phyloP scores from a whole-genome alignment of 2,329 filamentous ascomycete species.

The Cercospora citrullina region DNA sequence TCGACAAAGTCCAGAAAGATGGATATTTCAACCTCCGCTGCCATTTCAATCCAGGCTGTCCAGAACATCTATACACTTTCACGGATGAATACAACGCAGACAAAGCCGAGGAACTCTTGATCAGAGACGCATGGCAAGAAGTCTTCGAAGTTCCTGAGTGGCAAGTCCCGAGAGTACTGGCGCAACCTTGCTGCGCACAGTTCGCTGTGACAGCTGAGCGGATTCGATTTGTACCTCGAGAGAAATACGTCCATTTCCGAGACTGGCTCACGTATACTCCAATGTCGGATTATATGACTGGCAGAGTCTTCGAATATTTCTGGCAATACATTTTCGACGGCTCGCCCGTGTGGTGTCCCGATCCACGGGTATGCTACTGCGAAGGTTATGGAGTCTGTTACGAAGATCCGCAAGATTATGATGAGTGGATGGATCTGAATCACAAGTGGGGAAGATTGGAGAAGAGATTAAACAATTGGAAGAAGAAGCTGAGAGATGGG shows the following conservation, averaged over 20 bases:
- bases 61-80: slow-evolving; percentile 54
- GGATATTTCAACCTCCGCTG: slow-evolving; percentile 54
- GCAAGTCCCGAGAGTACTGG: slow-evolving; percentile 52
- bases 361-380: slow-evolving; percentile 61
- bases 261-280: slow-evolving; percentile 61
- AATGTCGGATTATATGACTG: slow-evolving; percentile 56
- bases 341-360: slow-evolving; percentile 50
- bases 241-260: slow-evolving; percentile 58
- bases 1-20: slow-evolving; percentile 48
- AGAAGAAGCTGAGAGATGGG: slow-evolving; percentile 25
- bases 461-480: slow-evolving; percentile 45
- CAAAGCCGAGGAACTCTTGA: slow-evolving; percentile 48
- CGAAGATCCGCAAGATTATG: slow-evolving; percentile 51
- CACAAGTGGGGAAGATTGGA: slow-evolving; percentile 45
- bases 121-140: slow-evolving; percentile 49
- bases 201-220: slow-evolving; percentile 61
- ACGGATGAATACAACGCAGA: slow-evolving; percentile 37
- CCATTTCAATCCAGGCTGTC: slow-evolving; percentile 57
- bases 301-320: slow-evolving; percentile 63
- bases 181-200: slow-evolving; percentile 64
- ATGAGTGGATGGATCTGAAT: slow-evolving; percentile 51
- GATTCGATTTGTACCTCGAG: slow-evolving; percentile 54
- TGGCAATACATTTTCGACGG: slow-evolving; percentile 64
- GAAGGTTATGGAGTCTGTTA: slow-evolving; percentile 65
- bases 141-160: slow-evolving; percentile 47